Evolutionary conservation across 2,329 filamentous ascomycete genomes (phyloP), one percentile per base, ranked within the genome.

Genomic region (Geoglossum cookeanum): DNA sequence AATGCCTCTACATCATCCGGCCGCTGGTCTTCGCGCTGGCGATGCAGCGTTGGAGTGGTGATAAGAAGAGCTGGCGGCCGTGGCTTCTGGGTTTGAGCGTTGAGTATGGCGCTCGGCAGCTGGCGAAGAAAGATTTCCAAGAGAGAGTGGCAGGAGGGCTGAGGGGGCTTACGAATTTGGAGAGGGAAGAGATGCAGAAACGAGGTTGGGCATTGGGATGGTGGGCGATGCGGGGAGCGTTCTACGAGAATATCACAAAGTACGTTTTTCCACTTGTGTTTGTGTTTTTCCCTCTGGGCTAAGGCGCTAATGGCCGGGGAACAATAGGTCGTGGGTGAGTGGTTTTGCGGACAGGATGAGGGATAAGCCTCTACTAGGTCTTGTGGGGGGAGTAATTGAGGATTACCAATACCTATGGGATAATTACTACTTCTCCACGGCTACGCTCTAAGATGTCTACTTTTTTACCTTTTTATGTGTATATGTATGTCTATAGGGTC

Each of bases 321-420:
- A 53, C 59, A 51, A 47, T 42, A 80, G 78, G 64, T 70, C 74
- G 7, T 78, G 78, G 72, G 72, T 84, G 57, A 87, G 86, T 70
- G 79, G 80, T 3, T 70, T 91, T 13, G 83, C 91, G 6, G 74
- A 75, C 33, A 84, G 82, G 64, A 77, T 95, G 62, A 83, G 75
- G 66, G 74, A 81, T 62, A 84, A 83, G 65, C 82, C 85, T 56
- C 75, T 95, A 69, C 79, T 94, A 52, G 82, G 85, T 62, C 79
- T 98, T 67, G 75, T 95, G 29, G 85, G 83, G 6, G 87, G 86
- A 58, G 84, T 98, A 51, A 71, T 97, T 61, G 89, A 96, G 67
- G 92, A 98, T 68, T 98, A 98, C 68, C 87, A 95, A 70, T 97
- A 94, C 68, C 75, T 98, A 35, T 98, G 92, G 92, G 89, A 96